Conservation (phyloP, 257 asterid genomes). For the Gentiana straminea region DNA sequence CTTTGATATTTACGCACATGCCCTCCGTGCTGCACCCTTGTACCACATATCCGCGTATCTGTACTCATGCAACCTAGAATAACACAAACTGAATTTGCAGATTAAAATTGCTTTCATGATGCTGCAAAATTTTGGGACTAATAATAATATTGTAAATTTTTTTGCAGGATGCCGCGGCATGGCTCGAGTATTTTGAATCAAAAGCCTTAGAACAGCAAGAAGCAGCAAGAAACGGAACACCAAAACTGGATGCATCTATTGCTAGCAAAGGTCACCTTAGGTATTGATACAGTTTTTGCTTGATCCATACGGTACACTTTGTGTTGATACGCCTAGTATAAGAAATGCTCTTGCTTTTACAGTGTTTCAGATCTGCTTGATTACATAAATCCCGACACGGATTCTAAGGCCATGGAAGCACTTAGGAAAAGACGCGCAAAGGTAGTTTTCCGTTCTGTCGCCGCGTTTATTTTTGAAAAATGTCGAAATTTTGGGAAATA, state of each 20-base stretch:
- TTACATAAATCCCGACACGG: slow-evolving; percentile 83
- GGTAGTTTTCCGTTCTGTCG: slow-evolving; percentile 24
- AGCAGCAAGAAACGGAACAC: slow-evolving; percentile 78
- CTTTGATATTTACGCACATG: no score
- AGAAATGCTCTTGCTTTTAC: background rate
- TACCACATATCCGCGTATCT: no score
- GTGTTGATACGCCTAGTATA: background rate
- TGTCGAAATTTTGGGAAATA: background rate
- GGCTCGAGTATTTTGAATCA: slow-evolving; percentile 85
- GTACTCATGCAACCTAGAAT: no score
- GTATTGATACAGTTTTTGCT: slow-evolving; percentile 15
- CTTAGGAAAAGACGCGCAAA: slow-evolving; percentile 82
- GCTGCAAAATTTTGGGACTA: no score
- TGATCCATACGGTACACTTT: background rate
- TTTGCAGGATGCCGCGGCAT: slow-evolving; percentile 77
- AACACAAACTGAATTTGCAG: no score
- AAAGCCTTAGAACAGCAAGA: slow-evolving; percentile 88
- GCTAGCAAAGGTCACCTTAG: slow-evolving; percentile 87
- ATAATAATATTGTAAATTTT: slow-evolving; percentile 9
- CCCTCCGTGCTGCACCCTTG: no score
- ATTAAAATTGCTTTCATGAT: no score
- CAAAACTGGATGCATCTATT: slow-evolving; percentile 81
- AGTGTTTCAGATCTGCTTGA: slow-evolving; percentile 87
- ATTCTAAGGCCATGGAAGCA: slow-evolving; percentile 77
- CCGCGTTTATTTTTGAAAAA: slow-evolving; percentile 5